A percentile compares a stretch with the other conserved stretches of the same genome.
These are phyloP conservation scores for Ceratocystis variospora DNA, from an alignment of 2,329 filamentous ascomycete genomes.

Conservation along the genomic window DNA sequence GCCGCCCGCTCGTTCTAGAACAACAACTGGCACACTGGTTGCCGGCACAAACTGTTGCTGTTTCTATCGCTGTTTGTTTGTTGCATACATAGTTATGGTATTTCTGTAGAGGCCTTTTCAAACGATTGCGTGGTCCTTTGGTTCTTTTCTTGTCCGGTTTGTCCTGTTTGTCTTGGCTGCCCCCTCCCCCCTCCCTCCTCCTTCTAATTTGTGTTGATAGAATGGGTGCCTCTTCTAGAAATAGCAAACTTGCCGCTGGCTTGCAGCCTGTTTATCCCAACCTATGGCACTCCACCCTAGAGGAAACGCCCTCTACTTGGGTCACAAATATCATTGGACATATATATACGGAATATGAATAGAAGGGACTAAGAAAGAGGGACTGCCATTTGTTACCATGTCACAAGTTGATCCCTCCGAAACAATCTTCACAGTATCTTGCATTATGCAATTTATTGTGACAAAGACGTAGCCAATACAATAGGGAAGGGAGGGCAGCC, in stretches of 20 bases:
- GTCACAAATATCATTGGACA: not conserved
- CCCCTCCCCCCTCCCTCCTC: no score
- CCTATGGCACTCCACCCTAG: not conserved
- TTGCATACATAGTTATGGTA: not conserved
- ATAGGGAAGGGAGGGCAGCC: no score
- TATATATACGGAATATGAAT: not conserved
- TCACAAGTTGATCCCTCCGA: not conserved
- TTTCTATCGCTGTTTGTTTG: not conserved
- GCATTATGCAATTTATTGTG: not conserved
- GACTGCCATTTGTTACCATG: not conserved
- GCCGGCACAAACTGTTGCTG: not conserved
- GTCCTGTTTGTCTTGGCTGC: not conserved
- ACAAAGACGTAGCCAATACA: not conserved
- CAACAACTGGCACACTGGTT: not conserved
- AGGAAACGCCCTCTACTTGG: not conserved
- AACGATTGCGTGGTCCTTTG: not conserved
- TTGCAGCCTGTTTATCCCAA: not conserved
- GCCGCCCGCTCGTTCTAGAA: not conserved
- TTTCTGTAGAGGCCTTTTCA: not conserved
- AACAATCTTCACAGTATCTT: not conserved
- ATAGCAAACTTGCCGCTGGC: not conserved
- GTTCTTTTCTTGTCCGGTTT: no score
- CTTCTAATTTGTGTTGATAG: not conserved
- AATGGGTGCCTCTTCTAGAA: not conserved
- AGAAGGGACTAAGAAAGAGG: not conserved